Percentiles rank a stretch among this genome's conserved stretches.
These are phyloP conservation scores for Juglanconis oblonga DNA, from an alignment of 2,329 filamentous ascomycete genomes.

Conservation along the genomic window DNA sequence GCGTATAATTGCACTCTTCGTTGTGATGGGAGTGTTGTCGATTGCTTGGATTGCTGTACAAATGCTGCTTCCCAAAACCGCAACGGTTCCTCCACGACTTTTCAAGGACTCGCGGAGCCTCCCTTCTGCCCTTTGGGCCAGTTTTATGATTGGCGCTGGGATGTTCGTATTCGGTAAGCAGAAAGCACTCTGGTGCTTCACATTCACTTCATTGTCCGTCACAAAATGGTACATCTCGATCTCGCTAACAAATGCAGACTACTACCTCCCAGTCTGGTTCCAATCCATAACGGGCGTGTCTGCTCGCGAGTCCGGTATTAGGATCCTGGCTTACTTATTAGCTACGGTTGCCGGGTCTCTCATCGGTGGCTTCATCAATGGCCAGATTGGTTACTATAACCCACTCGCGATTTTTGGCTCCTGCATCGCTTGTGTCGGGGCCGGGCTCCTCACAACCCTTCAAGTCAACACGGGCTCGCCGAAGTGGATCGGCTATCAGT, in stretches of 20 bases:
- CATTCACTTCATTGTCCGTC: too few relatives aligned
- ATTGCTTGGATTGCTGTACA: constrained; percentile 32
- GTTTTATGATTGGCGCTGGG: constrained; percentile 28
- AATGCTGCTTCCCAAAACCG: constrained; percentile 39
- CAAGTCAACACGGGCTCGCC: constrained; percentile 24
- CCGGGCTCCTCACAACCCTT: constrained; percentile 35
- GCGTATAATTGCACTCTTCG: constrained; percentile 29
- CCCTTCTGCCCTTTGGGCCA: constrained; percentile 32
- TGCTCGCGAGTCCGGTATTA: constrained; percentile 28
- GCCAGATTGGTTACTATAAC: constrained; percentile 31
- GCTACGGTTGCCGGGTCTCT: constrained; percentile 24
- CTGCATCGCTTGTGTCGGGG: constrained; percentile 24
- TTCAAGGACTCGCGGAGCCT: constrained; percentile 40
- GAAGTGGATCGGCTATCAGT: constrained; percentile 37
- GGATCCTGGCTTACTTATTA: constrained; percentile 26
- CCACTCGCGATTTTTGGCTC: constrained; percentile 29
- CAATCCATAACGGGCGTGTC: constrained; percentile 27
- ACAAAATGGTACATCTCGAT: too few relatives aligned
- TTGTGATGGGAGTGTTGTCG: constrained; percentile 25
- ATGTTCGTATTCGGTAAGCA: constrained; percentile 3
- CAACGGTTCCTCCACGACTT: constrained; percentile 46
- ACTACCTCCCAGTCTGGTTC: constrained; percentile 30
- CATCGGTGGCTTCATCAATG: constrained; percentile 22
- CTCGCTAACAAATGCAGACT: constrained; percentile 15
- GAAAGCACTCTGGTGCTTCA: neutral